Base-by-base conservation (phyloP, 371 early-diverging fungal genomes). In the Amoeboaphelidium protococcarum region DNA sequence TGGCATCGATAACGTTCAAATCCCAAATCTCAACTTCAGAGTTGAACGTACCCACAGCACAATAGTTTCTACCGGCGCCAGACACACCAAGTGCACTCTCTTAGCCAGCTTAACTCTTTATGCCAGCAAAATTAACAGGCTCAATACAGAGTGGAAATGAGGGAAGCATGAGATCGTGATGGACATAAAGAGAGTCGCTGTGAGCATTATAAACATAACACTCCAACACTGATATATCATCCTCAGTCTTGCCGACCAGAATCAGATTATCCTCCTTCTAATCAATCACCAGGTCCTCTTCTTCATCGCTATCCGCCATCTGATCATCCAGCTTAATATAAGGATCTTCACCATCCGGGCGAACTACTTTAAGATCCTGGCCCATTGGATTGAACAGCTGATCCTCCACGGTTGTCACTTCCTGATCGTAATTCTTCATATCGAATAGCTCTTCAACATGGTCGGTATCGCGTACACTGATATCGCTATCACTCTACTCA, bases 11-110 rank as follows among this genome's bases (percentile, higher is more conserved):
- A 0, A 71, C 66, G 53, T 96, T 90, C 50, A 91, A 58, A 60
- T 94, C 78, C 96, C 96, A 96, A 47, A 94, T 84, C 59, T 96
- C 94, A 48, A 96, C 86, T 56, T 79, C 77, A 2, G 92, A 87
- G 48, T 89, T 85, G 63, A 91, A 88, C 4, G 90, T 88, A 40
- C 87, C 94, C 40, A 94, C 71, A 1, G 92, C 92, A 13, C 81
- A 78, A 58, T 75, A 91, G 63, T 80, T 84, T 44, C 65, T 61
- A 31, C 26, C 13, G 13, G 13, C 31, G 16, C 21, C 40, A n/a
- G n/a, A n/a, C n/a, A n/a, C n/a, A n/a, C n/a, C n/a, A n/a, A n/a
- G n/a, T n/a, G n/a, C n/a, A n/a, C n/a, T n/a, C n/a, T n/a, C n/a
- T n/a, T n/a, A n/a, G n/a, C n/a, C n/a, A n/a, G n/a, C n/a, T n/a